Evolutionary conservation across 805 yeast species (phyloP), one percentile per base, ranked within the genome.

Genomic region (Ogataea angusta): DNA sequence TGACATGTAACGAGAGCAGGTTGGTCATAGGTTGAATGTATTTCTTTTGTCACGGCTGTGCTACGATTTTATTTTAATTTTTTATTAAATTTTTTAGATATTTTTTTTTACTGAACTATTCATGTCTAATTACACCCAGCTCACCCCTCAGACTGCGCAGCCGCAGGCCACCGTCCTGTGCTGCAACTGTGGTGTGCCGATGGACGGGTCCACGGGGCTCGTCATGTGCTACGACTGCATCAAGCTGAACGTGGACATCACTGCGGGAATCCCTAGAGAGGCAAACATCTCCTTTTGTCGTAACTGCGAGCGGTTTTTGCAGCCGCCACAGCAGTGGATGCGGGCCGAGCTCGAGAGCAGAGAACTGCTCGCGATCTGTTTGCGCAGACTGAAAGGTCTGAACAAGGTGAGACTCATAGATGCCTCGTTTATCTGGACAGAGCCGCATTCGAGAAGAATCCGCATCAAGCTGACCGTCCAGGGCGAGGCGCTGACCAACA

Each of bases 181-280:
- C 73, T 89, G 95, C 68, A 88, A 87, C 82, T 93, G 99, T 82
- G 98, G 98, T 68, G 87, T 85, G 42, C 97, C 98, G 31, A 87
- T 93, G 78, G 98, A 93, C 61, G 98, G 98, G 31, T 87, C 97
- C 17, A 68, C 79, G 18, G 96, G 96, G 10, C 69, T 90, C 42
- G 95, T 89, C 19, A 88, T 91, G 95, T 93, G 99, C 70, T 82
- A 86, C 72, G 98, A 93, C 66, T 93, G 99, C 78, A 86, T 93
- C 61, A 87, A 88, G 64, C 70, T 91, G 58, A 88, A 88, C 2
- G 93, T 88, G 44, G 97, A 91, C 63, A 88, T 93, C 54, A 89
- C 99, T 2, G 88, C 83, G 52, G 96, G 95, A 33, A 82, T 85
- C 40, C 97, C 97, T 38, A 78, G 97, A 64, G 98, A 93, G 62